Conservation (phyloP, 78 protist genomes). For the Protostelium mycophagum region DNA sequence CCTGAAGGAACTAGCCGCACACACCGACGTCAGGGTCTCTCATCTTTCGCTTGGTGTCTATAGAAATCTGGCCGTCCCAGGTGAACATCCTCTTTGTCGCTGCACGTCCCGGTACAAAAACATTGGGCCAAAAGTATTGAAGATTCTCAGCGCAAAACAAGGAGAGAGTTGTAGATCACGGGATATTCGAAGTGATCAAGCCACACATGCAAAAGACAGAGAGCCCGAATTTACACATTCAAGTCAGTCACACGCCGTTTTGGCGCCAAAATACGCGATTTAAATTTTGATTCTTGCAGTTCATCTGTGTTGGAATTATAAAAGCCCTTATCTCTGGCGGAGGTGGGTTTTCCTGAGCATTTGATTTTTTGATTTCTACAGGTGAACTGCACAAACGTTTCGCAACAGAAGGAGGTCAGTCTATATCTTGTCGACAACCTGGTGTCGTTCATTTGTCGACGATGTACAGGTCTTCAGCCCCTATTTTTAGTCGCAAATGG, state of each 20-base stretch:
- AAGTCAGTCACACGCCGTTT: not conserved
- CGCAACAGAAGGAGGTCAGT: not conserved
- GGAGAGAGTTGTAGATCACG: not conserved
- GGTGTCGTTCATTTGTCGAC: not conserved
- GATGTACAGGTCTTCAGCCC: not conserved
- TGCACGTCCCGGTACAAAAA: no score
- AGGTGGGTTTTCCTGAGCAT: not conserved
- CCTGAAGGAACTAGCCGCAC: not conserved
- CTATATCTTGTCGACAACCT: not conserved
- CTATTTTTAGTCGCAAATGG: not conserved
- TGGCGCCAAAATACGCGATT: not conserved
- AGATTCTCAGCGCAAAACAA: not conserved
- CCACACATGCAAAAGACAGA: not conserved
- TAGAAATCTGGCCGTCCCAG: not conserved
- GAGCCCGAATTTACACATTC: not conserved
- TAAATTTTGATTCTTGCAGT: no score
- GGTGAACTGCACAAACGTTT: not conserved
- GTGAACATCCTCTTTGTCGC: not conserved
- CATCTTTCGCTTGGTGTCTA: not conserved
- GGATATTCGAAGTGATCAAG: not conserved
- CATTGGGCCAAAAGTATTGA: not conserved
- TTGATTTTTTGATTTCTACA: not conserved
- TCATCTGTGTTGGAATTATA: not conserved
- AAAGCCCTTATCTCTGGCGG: not conserved
- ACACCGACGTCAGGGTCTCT: not conserved